Base-by-base conservation (phyloP, 306 rosid species). In the Cucurbita argyrosperma region DNA sequence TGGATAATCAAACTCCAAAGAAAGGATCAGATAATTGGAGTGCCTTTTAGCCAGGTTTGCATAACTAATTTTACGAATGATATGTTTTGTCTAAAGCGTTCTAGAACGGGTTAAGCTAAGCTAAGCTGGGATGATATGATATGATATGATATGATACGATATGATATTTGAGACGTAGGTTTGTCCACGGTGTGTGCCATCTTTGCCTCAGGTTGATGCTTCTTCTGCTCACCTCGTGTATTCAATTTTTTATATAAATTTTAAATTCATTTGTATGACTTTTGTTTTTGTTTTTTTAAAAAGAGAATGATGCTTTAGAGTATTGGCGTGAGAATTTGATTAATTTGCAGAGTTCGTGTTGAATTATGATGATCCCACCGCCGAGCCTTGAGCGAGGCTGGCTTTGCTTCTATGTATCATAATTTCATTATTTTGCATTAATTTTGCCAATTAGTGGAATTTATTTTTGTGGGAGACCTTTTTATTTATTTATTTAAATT, bases 11-110 rank as follows among this genome's bases (percentile, higher is more conserved):
- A 82, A 90, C 88, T 76, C 91, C 96, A 0, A 85, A 82, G 79
- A 84, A 68, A 82, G 88, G 79, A 67, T 84, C 96, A 6, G 92
- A 89, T 80, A 82, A 77, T 76, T 95, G 97, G 99, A 91, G 90
- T 75, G 93, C 93, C 5, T 91, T 95, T 80, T 91, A 95, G 91
- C 71, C 53, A 80, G 73, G 72, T 81, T 54, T 73, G 42, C 10
- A 61, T 16, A 7, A 59, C 72, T 43, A 40, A 39, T 62, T n/a
- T 72, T 73, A 73, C 69, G 70, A 72, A 61, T 45, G 77, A 47
- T 79, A 66, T 64, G 51, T 51, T 38, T 47, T 50, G 74, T 74
- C 69, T 77, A 78, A 52, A 77, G 83, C 66, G 58, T 80, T 84
- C 68, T 75, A 80, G 78, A 71, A 82, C 79, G 7, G 78, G 42